These are phyloP conservation scores for Ceratobasidium sp. DNA, from an alignment of 1,284 basidiomycete species.

Conservation along the genomic window DNA sequence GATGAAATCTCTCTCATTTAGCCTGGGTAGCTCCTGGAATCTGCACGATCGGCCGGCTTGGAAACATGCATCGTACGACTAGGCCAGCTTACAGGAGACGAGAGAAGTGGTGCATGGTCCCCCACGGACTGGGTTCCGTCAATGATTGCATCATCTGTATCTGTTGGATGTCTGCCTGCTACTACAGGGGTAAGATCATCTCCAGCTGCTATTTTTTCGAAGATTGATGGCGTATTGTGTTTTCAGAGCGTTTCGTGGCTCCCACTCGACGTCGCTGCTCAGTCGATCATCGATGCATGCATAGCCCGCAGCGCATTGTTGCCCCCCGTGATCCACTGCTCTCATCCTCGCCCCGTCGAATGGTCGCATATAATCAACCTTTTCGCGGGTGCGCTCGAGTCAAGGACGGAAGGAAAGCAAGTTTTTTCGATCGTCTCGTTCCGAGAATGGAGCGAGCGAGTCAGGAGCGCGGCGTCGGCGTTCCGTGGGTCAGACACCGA, in stretches of 20 bases:
- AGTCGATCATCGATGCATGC: constrained; percentile 16
- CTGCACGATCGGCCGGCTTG: constrained; percentile 5
- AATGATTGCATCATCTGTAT: constrained; percentile 18
- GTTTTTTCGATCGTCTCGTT: background rate
- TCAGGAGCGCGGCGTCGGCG: background rate
- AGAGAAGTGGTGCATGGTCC: constrained; percentile 40
- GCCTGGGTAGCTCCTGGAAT: background rate
- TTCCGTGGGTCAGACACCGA: background rate
- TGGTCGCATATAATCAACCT: background rate
- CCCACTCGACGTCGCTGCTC: constrained; percentile 2
- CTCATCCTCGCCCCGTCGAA: constrained; percentile 13
- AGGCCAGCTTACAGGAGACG: constrained; percentile 43
- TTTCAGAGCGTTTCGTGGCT: constrained; percentile 1
- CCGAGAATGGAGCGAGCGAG: constrained; percentile 10
- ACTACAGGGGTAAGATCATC: constrained; percentile 2
- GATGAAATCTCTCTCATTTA: background rate
- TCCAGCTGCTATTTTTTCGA: background rate
- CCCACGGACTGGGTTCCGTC: constrained; percentile 38
- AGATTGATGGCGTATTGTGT: too few species aligned
- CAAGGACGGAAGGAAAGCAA: background rate
- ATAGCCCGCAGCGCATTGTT: background rate
- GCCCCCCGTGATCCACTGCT: constrained; percentile 6
- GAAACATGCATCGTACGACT: constrained; percentile 37
- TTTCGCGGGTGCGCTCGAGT: background rate
- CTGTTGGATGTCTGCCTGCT: background rate